These are phyloP conservation scores for Clohesyomyces aquaticus DNA, from an alignment of 495 filamentous ascomycete species.

Conservation along the genomic window DNA sequence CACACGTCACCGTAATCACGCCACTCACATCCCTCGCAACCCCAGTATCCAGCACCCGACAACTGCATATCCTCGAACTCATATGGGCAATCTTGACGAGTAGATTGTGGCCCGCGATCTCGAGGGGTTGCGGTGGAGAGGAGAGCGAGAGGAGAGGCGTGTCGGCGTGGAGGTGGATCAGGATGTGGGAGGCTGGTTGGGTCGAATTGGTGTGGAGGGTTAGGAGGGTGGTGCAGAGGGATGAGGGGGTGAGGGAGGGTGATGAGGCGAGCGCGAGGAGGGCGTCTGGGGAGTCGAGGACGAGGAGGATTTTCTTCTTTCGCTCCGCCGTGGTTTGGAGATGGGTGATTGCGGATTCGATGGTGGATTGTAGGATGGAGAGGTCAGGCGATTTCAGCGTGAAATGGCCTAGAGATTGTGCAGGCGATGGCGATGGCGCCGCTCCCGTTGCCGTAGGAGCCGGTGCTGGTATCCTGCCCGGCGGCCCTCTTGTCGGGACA, in stretches of 20 bases:
- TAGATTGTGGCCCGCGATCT: constrained; percentile 70
- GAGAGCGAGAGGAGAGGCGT: constrained; percentile 56
- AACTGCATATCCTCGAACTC: constrained; percentile 68
- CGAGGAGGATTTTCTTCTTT: constrained; percentile 42
- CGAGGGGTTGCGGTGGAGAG: constrained; percentile 56
- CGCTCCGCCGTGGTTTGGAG: constrained; percentile 14
- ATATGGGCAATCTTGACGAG: constrained; percentile 72
- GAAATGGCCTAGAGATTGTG: not conserved
- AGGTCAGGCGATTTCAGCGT: constrained; percentile 28
- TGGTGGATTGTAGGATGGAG: constrained; percentile 19
- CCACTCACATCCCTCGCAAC: constrained; percentile 89
- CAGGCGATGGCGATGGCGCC: not conserved
- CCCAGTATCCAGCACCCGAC: constrained; percentile 79
- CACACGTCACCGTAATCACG: constrained; percentile 72
- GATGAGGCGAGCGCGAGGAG: constrained; percentile 50
- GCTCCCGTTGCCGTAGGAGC: not conserved
- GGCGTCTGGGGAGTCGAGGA: constrained; percentile 58
- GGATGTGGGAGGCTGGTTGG: constrained; percentile 54
- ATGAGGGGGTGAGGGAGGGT: constrained; percentile 24
- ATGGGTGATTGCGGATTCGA: constrained; percentile 22
- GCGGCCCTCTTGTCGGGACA: constrained; percentile 6
- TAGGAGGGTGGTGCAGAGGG: constrained; percentile 21
- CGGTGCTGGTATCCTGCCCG: constrained; percentile 5
- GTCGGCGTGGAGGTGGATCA: constrained; percentile 67
- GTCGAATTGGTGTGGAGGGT: constrained; percentile 45